A percentile compares a stretch with the other conserved stretches of the same genome.
Conservation (phyloP, 306 rosid genomes). For the Sicyos edulis region DNA sequence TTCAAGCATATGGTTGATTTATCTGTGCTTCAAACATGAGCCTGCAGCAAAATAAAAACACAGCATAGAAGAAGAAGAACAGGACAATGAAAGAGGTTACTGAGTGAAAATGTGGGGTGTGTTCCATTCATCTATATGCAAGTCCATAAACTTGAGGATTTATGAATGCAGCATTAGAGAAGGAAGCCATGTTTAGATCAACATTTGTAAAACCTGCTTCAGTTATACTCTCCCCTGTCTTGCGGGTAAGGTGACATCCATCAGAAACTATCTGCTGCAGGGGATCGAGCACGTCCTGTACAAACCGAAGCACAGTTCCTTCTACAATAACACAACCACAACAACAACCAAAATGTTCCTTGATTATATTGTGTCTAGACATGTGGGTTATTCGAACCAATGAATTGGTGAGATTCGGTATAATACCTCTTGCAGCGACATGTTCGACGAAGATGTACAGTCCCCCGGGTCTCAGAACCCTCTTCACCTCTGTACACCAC, state of each 20-base stretch:
- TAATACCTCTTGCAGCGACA: slow-evolving; percentile 72
- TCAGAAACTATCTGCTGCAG: slow-evolving; percentile 60
- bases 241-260: slow-evolving; percentile 72
- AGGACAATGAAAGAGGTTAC: slow-evolving; percentile 10
- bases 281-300: slow-evolving; percentile 64
- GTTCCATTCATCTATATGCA: slow-evolving; percentile 40
- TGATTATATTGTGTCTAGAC: background rate
- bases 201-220: slow-evolving; percentile 59
- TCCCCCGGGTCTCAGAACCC: slow-evolving; percentile 81
- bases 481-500: slow-evolving; percentile 53
- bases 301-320: slow-evolving; percentile 51
- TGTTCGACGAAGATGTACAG: slow-evolving; percentile 67
- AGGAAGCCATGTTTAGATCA: slow-evolving; percentile 38
- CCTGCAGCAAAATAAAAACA: background rate
- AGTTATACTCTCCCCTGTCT: slow-evolving; percentile 49
- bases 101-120: background rate
- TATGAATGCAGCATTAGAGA: slow-evolving; percentile 42
- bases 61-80: background rate
- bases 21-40: background rate
- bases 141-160: slow-evolving; percentile 70
- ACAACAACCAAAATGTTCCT: background rate
- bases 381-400: slow-evolving; percentile 19
- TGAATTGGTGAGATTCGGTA: background rate
- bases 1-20: background rate
- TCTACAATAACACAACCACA: slow-evolving; percentile 33